Conservation (phyloP, 2,329 filamentous ascomycete genomes). For the Fusarium bactridioides region DNA sequence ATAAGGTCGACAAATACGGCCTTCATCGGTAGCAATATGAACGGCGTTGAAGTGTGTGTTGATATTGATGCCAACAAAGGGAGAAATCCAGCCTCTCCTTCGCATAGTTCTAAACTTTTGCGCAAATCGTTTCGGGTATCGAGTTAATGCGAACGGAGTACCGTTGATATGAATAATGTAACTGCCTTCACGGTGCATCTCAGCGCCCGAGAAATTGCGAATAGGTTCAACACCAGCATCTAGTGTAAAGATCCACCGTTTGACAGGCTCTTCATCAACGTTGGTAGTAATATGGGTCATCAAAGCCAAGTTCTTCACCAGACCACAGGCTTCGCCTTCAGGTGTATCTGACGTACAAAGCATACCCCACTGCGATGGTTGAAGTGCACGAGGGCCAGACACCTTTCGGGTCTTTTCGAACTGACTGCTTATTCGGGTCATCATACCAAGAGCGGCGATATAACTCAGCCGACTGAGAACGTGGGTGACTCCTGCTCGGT, state of each 20-base stretch:
- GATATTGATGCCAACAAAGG: slow-evolving; percentile 96
- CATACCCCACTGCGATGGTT: slow-evolving; percentile 99
- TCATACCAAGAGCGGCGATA: slow-evolving; percentile 97
- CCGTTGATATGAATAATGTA: slow-evolving; percentile 97
- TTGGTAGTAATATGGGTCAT: slow-evolving; percentile 99
- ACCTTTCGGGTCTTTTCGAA: slow-evolving; percentile 99
- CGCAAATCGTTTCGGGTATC: slow-evolving; percentile 86
- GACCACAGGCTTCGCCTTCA: slow-evolving; percentile 96
- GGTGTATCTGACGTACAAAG: slow-evolving; percentile 96
- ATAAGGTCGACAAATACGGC: slow-evolving; percentile 92
- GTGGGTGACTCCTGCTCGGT: slow-evolving; percentile 94
- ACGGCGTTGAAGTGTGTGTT: slow-evolving; percentile 92
- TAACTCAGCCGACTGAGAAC: slow-evolving; percentile 95
- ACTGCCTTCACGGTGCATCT: slow-evolving; percentile 83
- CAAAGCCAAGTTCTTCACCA: slow-evolving; percentile 96
- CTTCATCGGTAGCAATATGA: slow-evolving; percentile 96
- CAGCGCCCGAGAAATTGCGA: slow-evolving; percentile 74
- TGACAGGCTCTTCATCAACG: slow-evolving; percentile 90
- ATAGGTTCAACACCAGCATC: slow-evolving; percentile 85
- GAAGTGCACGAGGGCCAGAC: slow-evolving; percentile 90
- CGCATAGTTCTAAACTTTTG: slow-evolving; percentile 85
- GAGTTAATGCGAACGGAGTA: slow-evolving; percentile 87
- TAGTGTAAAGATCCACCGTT: slow-evolving; percentile 83
- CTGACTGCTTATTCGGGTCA: slow-evolving; percentile 98
- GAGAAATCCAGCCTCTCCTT: slow-evolving; percentile 89